Evolutionary conservation across 1,284 basidiomycete genomes (phyloP).

Genomic region (Athelia sp.): DNA sequence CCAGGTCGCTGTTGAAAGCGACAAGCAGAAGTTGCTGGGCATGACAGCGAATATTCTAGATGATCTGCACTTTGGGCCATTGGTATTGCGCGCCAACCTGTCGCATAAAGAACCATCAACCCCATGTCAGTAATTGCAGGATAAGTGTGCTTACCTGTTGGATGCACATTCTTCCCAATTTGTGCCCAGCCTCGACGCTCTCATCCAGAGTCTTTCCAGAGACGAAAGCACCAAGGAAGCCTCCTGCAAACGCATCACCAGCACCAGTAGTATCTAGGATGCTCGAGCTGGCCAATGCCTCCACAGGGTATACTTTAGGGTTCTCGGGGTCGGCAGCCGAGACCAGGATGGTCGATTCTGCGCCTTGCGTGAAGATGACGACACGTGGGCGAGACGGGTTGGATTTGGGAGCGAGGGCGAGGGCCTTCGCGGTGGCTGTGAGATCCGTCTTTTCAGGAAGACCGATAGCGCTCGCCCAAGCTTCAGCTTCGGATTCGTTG

Average conservation of each 20-base stretch:
- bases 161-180: slow-evolving; percentile 86
- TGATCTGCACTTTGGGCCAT: slow-evolving; percentile 54
- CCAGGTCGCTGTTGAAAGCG: slow-evolving; percentile 12
- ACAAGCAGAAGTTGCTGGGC: slow-evolving; percentile 3
- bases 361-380: slow-evolving; percentile 92
- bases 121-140: neutral
- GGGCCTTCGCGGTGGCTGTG: slow-evolving; percentile 61
- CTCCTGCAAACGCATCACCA: slow-evolving; percentile 99
- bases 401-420: slow-evolving; percentile 67
- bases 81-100: slow-evolving; percentile 55
- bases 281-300: slow-evolving; percentile 55
- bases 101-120: slow-evolving; percentile 2
- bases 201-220: slow-evolving; percentile 79
- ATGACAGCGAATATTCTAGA: slow-evolving; percentile 25
- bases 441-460: slow-evolving; percentile 60
- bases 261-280: slow-evolving; percentile 99
- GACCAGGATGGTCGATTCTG: slow-evolving; percentile 79
- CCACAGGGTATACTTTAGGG: slow-evolving; percentile 58
- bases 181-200: slow-evolving; percentile 84
- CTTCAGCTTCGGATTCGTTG: slow-evolving; percentile 92
- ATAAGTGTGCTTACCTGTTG: slow-evolving; percentile 5
- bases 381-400: slow-evolving; percentile 73
- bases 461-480: slow-evolving; percentile 73
- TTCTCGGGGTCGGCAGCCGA: slow-evolving; percentile 51
- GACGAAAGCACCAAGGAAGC: slow-evolving; percentile 86